phyloP scores from a whole-genome alignment of 228 moss, liverwort and hornwort genomes.

The Sphagnum fallax region DNA sequence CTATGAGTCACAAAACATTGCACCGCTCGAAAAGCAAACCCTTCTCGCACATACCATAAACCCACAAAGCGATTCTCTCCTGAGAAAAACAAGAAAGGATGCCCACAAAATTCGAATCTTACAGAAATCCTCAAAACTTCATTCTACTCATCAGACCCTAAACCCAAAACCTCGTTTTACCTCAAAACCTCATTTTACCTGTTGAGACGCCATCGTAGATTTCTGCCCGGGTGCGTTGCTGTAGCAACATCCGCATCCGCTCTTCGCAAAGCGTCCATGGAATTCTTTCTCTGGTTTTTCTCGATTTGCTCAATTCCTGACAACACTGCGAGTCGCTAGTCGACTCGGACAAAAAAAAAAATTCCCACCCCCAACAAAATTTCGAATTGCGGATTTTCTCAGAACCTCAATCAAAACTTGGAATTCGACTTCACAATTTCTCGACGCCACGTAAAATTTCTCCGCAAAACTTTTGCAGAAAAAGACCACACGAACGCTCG shows the following conservation, averaged over 20 bases:
- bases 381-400: too few species aligned
- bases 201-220: slow-evolving; percentile 41
- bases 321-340: too few species aligned
- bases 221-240: slow-evolving; percentile 41
- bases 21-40: neutral
- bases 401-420: too few species aligned
- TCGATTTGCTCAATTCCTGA: too few species aligned
- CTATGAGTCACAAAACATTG: neutral
- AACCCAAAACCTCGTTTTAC: neutral
- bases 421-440: too few species aligned
- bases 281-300: too few species aligned
- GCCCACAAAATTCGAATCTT: slow-evolving; percentile 4
- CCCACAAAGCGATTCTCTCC: neutral
- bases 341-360: too few species aligned
- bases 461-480: too few species aligned
- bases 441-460: too few species aligned
- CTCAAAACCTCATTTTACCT: slow-evolving; percentile 12
- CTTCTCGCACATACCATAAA: neutral
- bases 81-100: slow-evolving; percentile 16
- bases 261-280: slow-evolving; percentile 37
- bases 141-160: neutral
- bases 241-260: slow-evolving; percentile 38
- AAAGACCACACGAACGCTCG: too few species aligned
- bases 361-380: too few species aligned
- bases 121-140: neutral